Percentiles rank a stretch among this genome's conserved stretches.
These are phyloP conservation scores for Pisolithus microcarpus DNA, from an alignment of 768 basidiomycete genomes.

Conservation along the genomic window DNA sequence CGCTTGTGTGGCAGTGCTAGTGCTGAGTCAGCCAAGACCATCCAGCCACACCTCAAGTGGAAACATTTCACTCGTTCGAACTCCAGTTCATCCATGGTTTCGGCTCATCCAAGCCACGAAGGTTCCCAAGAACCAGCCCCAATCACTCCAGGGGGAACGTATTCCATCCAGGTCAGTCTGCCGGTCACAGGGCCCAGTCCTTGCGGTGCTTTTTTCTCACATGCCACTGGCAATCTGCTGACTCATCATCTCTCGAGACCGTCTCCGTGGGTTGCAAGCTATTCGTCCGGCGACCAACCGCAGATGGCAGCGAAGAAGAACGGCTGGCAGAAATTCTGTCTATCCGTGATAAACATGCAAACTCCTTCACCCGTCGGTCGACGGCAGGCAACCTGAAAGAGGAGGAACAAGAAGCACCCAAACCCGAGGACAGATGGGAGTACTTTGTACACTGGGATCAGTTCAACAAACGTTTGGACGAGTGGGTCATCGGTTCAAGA, in stretches of 20 bases:
- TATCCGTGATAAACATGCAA: conserved; percentile 79
- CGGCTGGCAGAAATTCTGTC: conserved; percentile 94
- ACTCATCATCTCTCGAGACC: conserved; percentile 46
- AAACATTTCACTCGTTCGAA: background rate
- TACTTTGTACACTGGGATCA: conserved; percentile 99
- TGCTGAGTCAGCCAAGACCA: background rate
- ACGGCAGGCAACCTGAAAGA: conserved; percentile 34
- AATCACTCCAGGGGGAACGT: conserved; percentile 68
- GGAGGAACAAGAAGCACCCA: conserved; percentile 41
- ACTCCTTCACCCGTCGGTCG: conserved; percentile 45
- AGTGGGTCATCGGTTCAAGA: conserved; percentile 89
- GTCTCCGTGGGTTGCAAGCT: conserved; percentile 94
- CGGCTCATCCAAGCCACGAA: conserved; percentile 26
- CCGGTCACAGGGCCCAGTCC: conserved; percentile 3
- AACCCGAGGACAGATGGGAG: conserved; percentile 76
- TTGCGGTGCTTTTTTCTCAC: conserved; percentile 20
- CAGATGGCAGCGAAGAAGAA: conserved; percentile 74
- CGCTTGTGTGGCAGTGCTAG: too few species aligned
- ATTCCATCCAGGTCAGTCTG: conserved; percentile 59
- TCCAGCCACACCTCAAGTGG: too few species aligned
- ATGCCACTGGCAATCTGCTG: conserved; percentile 19
- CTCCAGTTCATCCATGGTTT: conserved; percentile 19
- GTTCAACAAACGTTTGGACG: conserved; percentile 98
- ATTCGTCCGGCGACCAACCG: conserved; percentile 74
- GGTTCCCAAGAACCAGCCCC: conserved; percentile 47